Conservation (phyloP, 169 alveolate species). For the Cryptosporidium ubiquitum region DNA sequence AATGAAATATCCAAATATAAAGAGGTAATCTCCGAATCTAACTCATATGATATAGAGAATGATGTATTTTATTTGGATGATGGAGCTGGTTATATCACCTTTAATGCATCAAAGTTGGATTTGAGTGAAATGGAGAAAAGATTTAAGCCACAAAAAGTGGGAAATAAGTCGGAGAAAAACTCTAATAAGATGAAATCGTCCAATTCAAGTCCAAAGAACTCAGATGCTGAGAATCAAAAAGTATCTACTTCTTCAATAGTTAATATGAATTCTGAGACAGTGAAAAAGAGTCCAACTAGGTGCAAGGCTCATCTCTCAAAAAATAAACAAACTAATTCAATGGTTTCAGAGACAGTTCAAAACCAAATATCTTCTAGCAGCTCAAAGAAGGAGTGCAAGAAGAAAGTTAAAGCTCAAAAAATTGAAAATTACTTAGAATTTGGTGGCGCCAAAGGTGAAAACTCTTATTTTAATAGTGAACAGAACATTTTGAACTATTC, state of each 20-base stretch:
- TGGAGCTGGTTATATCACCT: slow-evolving; percentile 46
- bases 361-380: background rate
- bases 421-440: background rate
- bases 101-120: background rate
- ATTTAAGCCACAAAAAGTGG: background rate
- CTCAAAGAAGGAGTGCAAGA: slow-evolving; percentile 16
- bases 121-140: background rate
- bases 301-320: background rate
- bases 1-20: background rate
- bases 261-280: background rate
- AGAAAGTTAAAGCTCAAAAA: background rate
- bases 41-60: slow-evolving; percentile 4
- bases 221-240: slow-evolving; percentile 5
- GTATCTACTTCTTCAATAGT: background rate
- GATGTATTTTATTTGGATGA: slow-evolving; percentile 56
- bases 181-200: background rate
- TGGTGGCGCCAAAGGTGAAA: background rate
- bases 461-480: background rate
- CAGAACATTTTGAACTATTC: slow-evolving; percentile 36
- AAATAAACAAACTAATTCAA: background rate
- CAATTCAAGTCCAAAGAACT: background rate
- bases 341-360: background rate
- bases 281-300: background rate
- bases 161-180: background rate
- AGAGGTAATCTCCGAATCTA: background rate